Conservation (phyloP, 176 grass and related monocot genomes). For the Musa troglodytarum region DNA sequence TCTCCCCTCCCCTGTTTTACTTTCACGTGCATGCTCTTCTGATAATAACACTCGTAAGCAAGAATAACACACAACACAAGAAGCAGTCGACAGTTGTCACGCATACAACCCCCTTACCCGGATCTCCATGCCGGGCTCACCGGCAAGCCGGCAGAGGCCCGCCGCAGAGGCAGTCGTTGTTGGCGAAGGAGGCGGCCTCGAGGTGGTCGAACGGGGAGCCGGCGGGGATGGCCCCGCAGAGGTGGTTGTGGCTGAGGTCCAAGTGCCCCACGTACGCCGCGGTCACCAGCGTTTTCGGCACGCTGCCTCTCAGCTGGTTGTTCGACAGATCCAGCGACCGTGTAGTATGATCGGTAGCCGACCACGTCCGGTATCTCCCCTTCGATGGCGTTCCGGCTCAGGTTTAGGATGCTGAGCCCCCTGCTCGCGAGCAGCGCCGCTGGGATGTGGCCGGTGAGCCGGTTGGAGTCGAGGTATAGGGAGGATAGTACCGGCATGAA, state of each 20-base stretch:
- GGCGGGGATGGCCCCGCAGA: background rate
- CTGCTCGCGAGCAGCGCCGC: constrained; percentile 37
- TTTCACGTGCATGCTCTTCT: too few relatives aligned
- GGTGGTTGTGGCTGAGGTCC: background rate
- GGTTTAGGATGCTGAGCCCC: constrained; percentile 79
- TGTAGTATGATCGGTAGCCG: background rate
- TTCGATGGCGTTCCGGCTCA: constrained; percentile 68
- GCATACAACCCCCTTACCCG: too few relatives aligned
- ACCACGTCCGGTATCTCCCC: constrained; percentile 28
- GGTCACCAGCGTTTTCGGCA: background rate
- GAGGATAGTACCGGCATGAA: constrained; percentile 45
- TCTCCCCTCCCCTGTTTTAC: too few relatives aligned
- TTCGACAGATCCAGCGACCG: background rate
- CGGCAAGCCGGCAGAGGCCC: background rate
- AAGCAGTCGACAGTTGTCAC: too few relatives aligned
- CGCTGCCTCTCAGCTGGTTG: background rate
- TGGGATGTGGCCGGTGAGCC: constrained; percentile 47
- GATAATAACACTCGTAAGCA: too few relatives aligned
- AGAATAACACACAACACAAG: too few relatives aligned
- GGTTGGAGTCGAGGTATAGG: constrained; percentile 59
- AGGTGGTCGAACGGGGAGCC: background rate
- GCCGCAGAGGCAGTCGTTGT: background rate
- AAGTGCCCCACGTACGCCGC: background rate
- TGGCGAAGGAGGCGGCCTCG: background rate
- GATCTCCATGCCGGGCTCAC: too few relatives aligned